Conservation (phyloP, 495 filamentous ascomycete genomes). For the Baudoinia panamericana region DNA sequence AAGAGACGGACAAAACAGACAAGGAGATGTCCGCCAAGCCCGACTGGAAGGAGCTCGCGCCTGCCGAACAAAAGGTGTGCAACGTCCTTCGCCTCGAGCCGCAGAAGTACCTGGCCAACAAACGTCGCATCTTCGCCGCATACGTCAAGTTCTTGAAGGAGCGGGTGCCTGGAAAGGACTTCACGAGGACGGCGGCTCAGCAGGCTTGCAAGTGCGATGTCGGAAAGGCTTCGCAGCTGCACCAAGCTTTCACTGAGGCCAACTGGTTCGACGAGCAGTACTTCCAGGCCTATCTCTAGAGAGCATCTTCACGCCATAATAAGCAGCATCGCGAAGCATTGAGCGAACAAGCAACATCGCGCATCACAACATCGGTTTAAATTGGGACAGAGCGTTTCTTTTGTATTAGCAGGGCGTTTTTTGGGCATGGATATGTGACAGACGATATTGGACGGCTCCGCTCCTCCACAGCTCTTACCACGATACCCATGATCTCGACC, state of each 20-base stretch:
- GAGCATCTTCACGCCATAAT: neutral
- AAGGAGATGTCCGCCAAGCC: slow-evolving; percentile 73
- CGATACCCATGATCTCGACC: no score
- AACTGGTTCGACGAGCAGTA: slow-evolving; percentile 66
- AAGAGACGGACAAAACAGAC: no score
- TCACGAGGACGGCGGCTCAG: slow-evolving; percentile 94
- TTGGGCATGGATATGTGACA: no score
- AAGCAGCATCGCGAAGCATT: no score
- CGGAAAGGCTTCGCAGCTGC: slow-evolving; percentile 94
- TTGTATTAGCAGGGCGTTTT: neutral
- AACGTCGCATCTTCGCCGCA: slow-evolving; percentile 79
- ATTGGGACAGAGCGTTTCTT: no score
- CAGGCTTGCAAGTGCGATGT: slow-evolving; percentile 97
- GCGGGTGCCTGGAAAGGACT: slow-evolving; percentile 78
- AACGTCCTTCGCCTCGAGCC: slow-evolving; percentile 71
- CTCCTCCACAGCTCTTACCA: no score
- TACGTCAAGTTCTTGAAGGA: slow-evolving; percentile 54
- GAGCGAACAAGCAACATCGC: neutral
- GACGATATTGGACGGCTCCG: no score
- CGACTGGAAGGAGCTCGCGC: slow-evolving; percentile 60
- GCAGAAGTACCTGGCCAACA: slow-evolving; percentile 87
- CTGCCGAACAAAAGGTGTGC: slow-evolving; percentile 66
- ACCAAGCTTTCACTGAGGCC: slow-evolving; percentile 79
- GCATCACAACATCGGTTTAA: no score
- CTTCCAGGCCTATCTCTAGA: slow-evolving; percentile 41